A percentile compares a stretch with the other conserved stretches of the same genome.
phyloP scores from a whole-genome alignment of 495 filamentous ascomycete species.

The Hypoxylon intermedium region DNA sequence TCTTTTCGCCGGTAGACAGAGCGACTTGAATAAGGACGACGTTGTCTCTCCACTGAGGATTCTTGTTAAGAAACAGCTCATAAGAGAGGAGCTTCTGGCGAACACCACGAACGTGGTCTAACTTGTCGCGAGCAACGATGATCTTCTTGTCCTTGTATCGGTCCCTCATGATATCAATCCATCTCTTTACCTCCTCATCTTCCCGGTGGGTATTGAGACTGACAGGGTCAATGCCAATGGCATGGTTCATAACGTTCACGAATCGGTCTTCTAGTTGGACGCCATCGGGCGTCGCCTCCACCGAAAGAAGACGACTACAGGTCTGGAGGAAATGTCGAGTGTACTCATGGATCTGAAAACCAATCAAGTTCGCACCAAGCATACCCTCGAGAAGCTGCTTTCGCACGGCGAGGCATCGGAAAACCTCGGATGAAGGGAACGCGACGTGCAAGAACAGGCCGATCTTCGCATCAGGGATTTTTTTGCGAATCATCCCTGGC shows the following conservation, averaged over 20 bases:
- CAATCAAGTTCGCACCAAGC: constrained; percentile 86
- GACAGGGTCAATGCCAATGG: constrained; percentile 84
- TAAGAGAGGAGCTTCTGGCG: constrained; percentile 90
- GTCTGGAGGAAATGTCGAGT: constrained; percentile 92
- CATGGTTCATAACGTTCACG: constrained; percentile 78
- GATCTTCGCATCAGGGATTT: constrained; percentile 87
- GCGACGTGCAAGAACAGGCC: constrained; percentile 95
- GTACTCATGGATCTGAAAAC: constrained; percentile 92
- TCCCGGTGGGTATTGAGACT: constrained; percentile 74
- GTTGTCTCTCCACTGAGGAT: constrained; percentile 85
- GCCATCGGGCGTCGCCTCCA: constrained; percentile 86
- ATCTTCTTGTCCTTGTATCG: constrained; percentile 84
- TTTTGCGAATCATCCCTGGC: constrained; percentile 86
- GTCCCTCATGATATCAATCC: constrained; percentile 79
- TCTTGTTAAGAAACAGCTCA: constrained; percentile 90
- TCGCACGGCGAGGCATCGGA: constrained; percentile 84
- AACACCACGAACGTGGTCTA: constrained; percentile 88
- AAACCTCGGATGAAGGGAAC: constrained; percentile 94
- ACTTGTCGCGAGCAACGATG: constrained; percentile 91
- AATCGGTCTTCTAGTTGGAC: constrained; percentile 92
- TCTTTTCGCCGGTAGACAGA: constrained; percentile 83
- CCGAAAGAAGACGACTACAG: constrained; percentile 83
- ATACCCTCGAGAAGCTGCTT: constrained; percentile 88
- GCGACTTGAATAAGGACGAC: constrained; percentile 93
- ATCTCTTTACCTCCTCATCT: constrained; percentile 73